Percentiles rank a stretch among this genome's conserved stretches.
Evolutionary conservation across 164 flowering plant genomes (phyloP).

Genomic region (Brasenia schreberi): DNA sequence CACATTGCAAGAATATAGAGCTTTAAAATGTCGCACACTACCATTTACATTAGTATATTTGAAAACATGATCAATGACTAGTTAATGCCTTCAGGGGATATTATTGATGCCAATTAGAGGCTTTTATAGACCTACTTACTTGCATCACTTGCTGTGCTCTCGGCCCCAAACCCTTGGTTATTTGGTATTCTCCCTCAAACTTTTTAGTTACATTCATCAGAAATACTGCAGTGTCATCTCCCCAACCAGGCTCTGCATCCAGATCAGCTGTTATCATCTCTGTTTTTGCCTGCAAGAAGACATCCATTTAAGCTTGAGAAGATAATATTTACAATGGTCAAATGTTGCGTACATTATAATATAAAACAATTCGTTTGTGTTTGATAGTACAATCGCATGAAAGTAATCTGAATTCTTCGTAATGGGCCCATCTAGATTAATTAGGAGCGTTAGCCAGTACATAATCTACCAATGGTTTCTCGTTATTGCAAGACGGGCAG

Average conservation of each 20-base stretch:
- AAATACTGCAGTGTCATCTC: constrained; percentile 40
- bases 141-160: constrained; percentile 30
- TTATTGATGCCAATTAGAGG: neutral
- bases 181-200: constrained; percentile 38
- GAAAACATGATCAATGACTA: neutral
- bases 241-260: constrained; percentile 25
- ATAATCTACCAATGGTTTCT: too few relatives aligned
- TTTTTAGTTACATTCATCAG: constrained; percentile 8
- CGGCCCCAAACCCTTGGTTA: constrained; percentile 52
- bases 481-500: too few relatives aligned
- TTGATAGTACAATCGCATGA: too few relatives aligned
- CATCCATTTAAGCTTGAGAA: too few relatives aligned
- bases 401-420: too few relatives aligned
- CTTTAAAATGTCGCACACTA: neutral
- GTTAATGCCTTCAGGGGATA: neutral
- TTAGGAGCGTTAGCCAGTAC: too few relatives aligned
- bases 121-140: constrained; percentile 11
- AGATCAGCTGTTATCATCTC: constrained; percentile 40
- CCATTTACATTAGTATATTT: neutral
- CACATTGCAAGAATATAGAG: neutral
- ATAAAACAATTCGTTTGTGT: too few relatives aligned
- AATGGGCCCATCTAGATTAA: too few relatives aligned
- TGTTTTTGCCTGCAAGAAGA: constrained; percentile 19
- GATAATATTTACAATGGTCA: too few relatives aligned
- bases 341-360: too few relatives aligned